Evolutionary conservation across 2,329 filamentous ascomycete species (phyloP), one percentile per base, ranked within the genome.

Genomic region (Colletotrichum karsti): DNA sequence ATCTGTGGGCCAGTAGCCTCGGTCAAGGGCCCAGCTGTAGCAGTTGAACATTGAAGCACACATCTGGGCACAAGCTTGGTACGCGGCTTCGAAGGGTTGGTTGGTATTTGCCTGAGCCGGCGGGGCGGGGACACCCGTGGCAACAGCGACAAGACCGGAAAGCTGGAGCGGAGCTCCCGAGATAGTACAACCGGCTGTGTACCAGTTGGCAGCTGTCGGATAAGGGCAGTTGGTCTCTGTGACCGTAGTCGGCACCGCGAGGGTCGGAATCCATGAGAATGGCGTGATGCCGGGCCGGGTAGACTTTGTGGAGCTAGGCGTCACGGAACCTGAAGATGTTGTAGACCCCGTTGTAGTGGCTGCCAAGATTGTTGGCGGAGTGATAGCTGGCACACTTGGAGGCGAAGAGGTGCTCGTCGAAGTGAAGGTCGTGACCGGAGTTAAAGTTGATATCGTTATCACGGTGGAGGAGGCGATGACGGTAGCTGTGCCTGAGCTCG

Each of bases 1-100:
- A 24, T 63, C 59, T 8, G 30, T 37, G 15, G 60, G 60, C 60
- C 60, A 63, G 28, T 28, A 54, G 18, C 60, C 60, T 12, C 60
- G 39, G 24, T 63, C 60, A 7, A 63, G 51, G 10, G 60, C 60
- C 60, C 60, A 63, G 51, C 60, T 63, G 22, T 30, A 33, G 50
- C 60, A 63, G 20, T 13, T 24, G 7, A 30, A 15, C 33, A 57
- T 56, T 15, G 50, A 28, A 8, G 60, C 51, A 24, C 60, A 63
- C 60, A 63, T 55, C 42, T 57, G 50, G 9, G 61, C 61, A 24
- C 61, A 64, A 56, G 61, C 61, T 18, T 64, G 42, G 55, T 57
- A 57, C 2, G 51, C 51, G 15, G 18, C 10, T 26, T 63, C 39
- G 26, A 64, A 59, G n/a, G n/a, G n/a, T 1, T 41, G 46, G 22